Percentiles rank a stretch among this genome's conserved stretches.
Evolutionary conservation across 2,329 filamentous ascomycete genomes (phyloP).

Genomic region (Furcasterigmium sp.): DNA sequence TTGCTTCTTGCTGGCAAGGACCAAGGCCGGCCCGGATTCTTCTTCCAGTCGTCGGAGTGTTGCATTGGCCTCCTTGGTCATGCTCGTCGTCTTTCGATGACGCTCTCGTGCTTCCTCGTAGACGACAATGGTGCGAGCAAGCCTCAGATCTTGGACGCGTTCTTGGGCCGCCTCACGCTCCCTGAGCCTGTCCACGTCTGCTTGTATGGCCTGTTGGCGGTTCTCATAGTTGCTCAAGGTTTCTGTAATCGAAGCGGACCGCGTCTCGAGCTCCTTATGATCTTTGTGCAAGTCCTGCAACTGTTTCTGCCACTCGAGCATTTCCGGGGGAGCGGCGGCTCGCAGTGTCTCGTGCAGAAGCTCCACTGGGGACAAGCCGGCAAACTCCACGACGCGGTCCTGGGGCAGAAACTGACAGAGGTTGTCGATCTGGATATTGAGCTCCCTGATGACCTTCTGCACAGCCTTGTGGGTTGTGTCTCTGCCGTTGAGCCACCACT

Average conservation of each 20-base stretch:
- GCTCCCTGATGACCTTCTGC: slow-evolving; percentile 58
- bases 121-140: slow-evolving; percentile 58
- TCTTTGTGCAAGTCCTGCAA: slow-evolving; percentile 66
- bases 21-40: slow-evolving; percentile 59
- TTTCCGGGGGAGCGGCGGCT: slow-evolving; percentile 77
- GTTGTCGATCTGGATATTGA: slow-evolving; percentile 95
- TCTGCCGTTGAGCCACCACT: slow-evolving; percentile 72
- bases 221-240: slow-evolving; percentile 62
- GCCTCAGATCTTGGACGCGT: slow-evolving; percentile 59
- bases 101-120: slow-evolving; percentile 52
- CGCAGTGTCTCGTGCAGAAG: slow-evolving; percentile 81
- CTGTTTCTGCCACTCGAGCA: slow-evolving; percentile 71
- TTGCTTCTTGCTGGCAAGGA: slow-evolving; percentile 65
- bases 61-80: slow-evolving; percentile 46
- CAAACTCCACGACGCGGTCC: slow-evolving; percentile 92
- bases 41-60: slow-evolving; percentile 57
- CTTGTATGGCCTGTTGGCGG: slow-evolving; percentile 69
- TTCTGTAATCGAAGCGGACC: slow-evolving; percentile 55
- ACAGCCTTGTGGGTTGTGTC: slow-evolving; percentile 59
- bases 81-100: slow-evolving; percentile 46
- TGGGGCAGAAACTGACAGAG: slow-evolving; percentile 96
- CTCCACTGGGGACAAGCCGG: slow-evolving; percentile 73
- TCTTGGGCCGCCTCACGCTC: slow-evolving; percentile 67
- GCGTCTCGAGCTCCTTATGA: slow-evolving; percentile 59
- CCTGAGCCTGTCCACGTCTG: slow-evolving; percentile 76